phyloP scores from a whole-genome alignment of 495 filamentous ascomycete species.

The Zalerion maritima region DNA sequence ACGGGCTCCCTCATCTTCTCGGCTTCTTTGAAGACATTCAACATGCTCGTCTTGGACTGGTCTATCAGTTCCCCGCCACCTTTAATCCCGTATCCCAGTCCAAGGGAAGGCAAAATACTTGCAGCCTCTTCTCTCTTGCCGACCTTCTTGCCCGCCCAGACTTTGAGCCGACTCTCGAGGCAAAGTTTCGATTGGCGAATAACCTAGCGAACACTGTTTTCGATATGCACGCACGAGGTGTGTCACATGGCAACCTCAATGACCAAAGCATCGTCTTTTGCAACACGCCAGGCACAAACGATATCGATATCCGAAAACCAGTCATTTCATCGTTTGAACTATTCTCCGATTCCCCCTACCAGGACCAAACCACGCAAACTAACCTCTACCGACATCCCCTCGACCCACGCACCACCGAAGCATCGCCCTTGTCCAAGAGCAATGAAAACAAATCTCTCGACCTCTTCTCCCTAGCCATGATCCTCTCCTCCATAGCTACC shows the following conservation, averaged over 20 bases:
- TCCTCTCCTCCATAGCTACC: slow-evolving; percentile 74
- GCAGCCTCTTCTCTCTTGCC: slow-evolving; percentile 32
- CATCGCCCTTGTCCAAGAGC: slow-evolving; percentile 29
- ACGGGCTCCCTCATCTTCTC: slow-evolving; percentile 42
- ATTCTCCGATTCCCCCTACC: slow-evolving; percentile 50
- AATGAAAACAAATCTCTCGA: slow-evolving; percentile 51
- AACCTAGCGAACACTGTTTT: slow-evolving; percentile 64
- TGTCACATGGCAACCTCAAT: slow-evolving; percentile 69
- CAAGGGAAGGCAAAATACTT: slow-evolving; percentile 30
- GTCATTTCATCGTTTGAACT: slow-evolving; percentile 70
- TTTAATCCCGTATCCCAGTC: slow-evolving; percentile 45
- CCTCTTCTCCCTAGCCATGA: slow-evolving; percentile 69
- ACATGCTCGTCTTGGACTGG: slow-evolving; percentile 61
- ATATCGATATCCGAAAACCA: slow-evolving; percentile 55
- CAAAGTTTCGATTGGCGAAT: slow-evolving; percentile 70
- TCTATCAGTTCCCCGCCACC: slow-evolving; percentile 65
- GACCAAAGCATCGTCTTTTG: slow-evolving; percentile 72
- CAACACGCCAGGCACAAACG: slow-evolving; percentile 31
- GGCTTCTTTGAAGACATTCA: slow-evolving; percentile 77
- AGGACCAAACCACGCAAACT: slow-evolving; percentile 26
- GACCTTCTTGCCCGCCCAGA: slow-evolving; percentile 36
- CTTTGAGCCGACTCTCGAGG: slow-evolving; percentile 49
- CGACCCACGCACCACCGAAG: slow-evolving; percentile 44
- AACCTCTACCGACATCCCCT: slow-evolving; percentile 62
- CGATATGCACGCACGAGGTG: slow-evolving; percentile 57